Evolutionary conservation across 2,329 filamentous ascomycete genomes (phyloP), one percentile per base, ranked within the genome.

Genomic region (Epichloe glyceriae): DNA sequence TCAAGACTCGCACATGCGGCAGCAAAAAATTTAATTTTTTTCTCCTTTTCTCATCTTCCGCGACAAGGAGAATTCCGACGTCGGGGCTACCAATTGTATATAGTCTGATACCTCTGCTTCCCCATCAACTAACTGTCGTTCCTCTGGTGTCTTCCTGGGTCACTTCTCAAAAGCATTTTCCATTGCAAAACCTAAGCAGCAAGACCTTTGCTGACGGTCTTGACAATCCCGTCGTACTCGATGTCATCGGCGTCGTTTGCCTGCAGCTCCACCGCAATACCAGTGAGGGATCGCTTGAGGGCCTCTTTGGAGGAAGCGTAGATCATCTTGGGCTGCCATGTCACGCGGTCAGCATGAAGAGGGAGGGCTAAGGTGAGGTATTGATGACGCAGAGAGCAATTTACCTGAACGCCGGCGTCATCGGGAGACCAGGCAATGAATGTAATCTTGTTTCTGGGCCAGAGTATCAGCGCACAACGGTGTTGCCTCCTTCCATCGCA

Each of bases 241-340:
- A 93, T 86, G 69, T 91, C 86, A 68, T 88, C 85, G 59, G 73
- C 70, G 69, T 91, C 86, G 74, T 90, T 90, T 73, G 86, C 86
- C 75, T 93, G 86, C 62, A 90, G 76, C 67, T 91, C 86, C 61
- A 75, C 72, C 54, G 83, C 84, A 60, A 91, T 73, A 56, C 86
- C 86, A 65, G 80, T 86, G 56, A 93, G 79, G 47, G 85, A 70
- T 69, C 83, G 83, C 79, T 89, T 91, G 60, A 93, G 78, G 53
- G 85, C 84, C 62, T 90, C 85, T 75, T 91, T 93, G 70, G 87
- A 93, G 49, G 87, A 86, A 61, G 86, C 85, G 76, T 91, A 93
- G 69, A 89, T 78, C 87, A 93, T 93, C 78, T 89, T 89, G 70
- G 84, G 78, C 86, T 89, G 59, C 52, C 33, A 44, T 35, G 17